Percentiles rank a stretch among this genome's conserved stretches.
phyloP scores from a whole-genome alignment of 805 yeast genomes.

The Starmerella floris region DNA sequence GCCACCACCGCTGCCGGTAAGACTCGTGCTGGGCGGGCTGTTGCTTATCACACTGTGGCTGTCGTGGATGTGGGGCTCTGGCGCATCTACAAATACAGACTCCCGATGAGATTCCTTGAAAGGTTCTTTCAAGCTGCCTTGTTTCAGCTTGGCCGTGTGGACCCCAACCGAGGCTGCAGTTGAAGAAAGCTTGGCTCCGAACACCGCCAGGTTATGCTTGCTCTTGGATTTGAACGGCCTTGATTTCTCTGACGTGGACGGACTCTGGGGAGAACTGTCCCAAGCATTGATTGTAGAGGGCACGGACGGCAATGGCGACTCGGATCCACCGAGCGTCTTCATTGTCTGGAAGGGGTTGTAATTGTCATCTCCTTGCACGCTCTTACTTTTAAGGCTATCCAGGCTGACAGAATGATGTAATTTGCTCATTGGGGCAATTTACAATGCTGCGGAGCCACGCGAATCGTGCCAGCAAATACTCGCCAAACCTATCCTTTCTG shows the following conservation, averaged over 20 bases:
- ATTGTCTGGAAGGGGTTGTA: background rate
- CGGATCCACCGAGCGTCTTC: background rate
- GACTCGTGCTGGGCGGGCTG: conserved; percentile 1
- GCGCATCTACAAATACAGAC: conserved; percentile 9
- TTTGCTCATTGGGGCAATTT: conserved; percentile 4
- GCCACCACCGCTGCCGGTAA: background rate
- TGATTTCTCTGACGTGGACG: conserved; percentile 5
- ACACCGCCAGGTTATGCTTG: conserved; percentile 19
- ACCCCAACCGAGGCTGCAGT: conserved; percentile 27
- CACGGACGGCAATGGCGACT: conserved; percentile 2
- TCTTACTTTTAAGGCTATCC: background rate
- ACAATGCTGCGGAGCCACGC: no score
- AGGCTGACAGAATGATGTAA: conserved; percentile 3
- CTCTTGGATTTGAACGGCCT: conserved; percentile 14
- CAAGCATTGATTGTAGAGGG: background rate
- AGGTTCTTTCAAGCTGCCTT: conserved; percentile 8
- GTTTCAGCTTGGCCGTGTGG: conserved; percentile 20
- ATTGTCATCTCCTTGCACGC: background rate
- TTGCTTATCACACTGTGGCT: background rate
- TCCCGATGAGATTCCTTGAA: conserved; percentile 8
- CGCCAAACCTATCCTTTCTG: no score
- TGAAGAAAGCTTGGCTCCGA: conserved; percentile 21
- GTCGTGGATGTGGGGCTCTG: conserved; percentile 5
- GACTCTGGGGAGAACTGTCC: conserved; percentile 8
- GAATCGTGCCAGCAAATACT: no score